Conservation (phyloP, 2,329 filamentous ascomycete species). For the Leptographium galeiforme region DNA sequence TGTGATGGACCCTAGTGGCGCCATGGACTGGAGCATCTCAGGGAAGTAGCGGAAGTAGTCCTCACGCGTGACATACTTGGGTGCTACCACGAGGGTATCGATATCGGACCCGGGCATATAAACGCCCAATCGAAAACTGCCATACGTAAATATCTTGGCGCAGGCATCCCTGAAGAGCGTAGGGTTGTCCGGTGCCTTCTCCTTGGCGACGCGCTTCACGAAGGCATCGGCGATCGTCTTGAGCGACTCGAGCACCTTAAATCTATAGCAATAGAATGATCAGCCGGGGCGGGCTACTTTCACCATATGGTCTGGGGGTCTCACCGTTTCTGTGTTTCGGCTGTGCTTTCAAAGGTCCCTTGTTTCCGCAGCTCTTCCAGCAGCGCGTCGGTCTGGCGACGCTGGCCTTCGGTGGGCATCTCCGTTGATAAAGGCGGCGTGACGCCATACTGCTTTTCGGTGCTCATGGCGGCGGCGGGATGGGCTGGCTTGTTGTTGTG, state of each 20-base stretch:
- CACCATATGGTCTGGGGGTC: not conserved
- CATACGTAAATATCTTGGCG: conserved; percentile 90
- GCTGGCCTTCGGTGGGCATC: conserved; percentile 65
- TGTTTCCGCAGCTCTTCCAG: conserved; percentile 75
- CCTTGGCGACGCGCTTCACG: conserved; percentile 64
- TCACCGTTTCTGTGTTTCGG: conserved; percentile 74
- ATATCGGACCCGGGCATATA: conserved; percentile 96
- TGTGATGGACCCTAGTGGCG: conserved; percentile 64
- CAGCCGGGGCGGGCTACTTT: not conserved
- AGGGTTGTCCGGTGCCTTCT: conserved; percentile 58
- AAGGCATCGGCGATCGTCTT: conserved; percentile 76
- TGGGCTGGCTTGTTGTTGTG: not conserved
- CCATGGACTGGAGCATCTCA: conserved; percentile 61
- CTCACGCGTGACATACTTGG: conserved; percentile 74
- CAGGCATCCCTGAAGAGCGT: conserved; percentile 71
- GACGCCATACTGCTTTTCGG: conserved; percentile 41
- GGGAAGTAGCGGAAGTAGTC: conserved; percentile 91
- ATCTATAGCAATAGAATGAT: conserved; percentile 27
- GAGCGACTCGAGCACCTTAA: conserved; percentile 60
- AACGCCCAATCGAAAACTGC: conserved; percentile 87
- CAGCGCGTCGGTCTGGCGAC: conserved; percentile 62
- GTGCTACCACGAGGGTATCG: conserved; percentile 84
- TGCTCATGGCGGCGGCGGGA: conserved; percentile 9
- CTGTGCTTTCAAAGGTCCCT: conserved; percentile 78
- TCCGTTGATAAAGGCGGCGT: conserved; percentile 71